These are phyloP conservation scores for Emmonsiellopsis sp. DNA, from an alignment of 2,329 filamentous ascomycete species.

Conservation along the genomic window DNA sequence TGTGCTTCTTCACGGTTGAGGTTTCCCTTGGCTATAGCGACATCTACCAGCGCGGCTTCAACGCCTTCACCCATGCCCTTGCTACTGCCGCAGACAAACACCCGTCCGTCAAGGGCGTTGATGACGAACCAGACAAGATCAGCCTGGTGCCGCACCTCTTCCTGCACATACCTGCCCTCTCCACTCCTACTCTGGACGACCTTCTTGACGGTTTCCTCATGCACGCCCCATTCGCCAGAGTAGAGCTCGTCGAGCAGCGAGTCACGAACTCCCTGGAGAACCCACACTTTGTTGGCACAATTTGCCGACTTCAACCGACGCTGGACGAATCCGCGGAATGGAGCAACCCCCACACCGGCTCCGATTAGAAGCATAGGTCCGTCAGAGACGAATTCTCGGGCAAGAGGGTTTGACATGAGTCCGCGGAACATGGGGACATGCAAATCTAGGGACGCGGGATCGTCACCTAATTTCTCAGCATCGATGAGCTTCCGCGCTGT, in stretches of 20 bases:
- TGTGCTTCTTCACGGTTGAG: constrained; percentile 70
- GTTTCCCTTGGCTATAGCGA: constrained; percentile 87
- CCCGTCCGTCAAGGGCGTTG: constrained; percentile 87
- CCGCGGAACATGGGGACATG: constrained; percentile 96
- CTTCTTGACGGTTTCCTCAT: constrained; percentile 76
- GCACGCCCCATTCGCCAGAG: constrained; percentile 88
- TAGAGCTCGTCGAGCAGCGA: constrained; percentile 92
- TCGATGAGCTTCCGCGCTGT: constrained; percentile 64
- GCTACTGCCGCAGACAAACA: constrained; percentile 92
- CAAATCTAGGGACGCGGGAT: constrained; percentile 48
- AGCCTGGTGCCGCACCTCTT: constrained; percentile 82
- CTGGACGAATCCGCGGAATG: constrained; percentile 95
- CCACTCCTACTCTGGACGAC: constrained; percentile 68
- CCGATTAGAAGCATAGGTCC: constrained; percentile 97
- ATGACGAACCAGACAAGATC: constrained; percentile 98
- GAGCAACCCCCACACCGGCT: constrained; percentile 90
- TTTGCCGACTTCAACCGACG: constrained; percentile 87
- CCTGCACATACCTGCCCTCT: constrained; percentile 86
- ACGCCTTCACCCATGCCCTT: constrained; percentile 98
- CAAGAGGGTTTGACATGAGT: constrained; percentile 92
- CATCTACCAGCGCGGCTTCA: constrained; percentile 74
- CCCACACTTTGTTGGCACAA: constrained; percentile 96
- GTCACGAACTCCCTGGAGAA: constrained; percentile 89
- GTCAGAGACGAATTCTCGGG: constrained; percentile 81
- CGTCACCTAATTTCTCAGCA: constrained; percentile 52